Percentiles rank a stretch among this genome's conserved stretches.
Conservation (phyloP, 495 filamentous ascomycete species). For the Zalerion maritima region DNA sequence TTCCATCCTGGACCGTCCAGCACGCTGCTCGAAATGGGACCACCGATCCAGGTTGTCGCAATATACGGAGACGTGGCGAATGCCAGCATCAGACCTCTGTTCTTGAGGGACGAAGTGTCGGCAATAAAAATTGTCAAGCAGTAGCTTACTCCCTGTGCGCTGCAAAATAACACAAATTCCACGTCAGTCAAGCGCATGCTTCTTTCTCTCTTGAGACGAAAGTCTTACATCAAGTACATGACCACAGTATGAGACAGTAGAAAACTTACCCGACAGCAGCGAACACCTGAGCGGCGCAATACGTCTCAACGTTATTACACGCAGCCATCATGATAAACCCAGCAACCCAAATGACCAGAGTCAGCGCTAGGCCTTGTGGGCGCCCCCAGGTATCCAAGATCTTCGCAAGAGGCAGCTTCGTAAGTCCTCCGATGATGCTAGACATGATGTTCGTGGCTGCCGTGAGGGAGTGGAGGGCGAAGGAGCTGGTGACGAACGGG, state of each 20-base stretch:
- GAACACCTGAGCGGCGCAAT: constrained; percentile 23
- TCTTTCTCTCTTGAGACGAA: too few relatives aligned
- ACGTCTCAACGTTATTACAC: constrained; percentile 22
- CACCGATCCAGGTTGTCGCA: constrained; percentile 35
- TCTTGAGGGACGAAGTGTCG: constrained; percentile 42
- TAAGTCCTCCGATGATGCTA: constrained; percentile 38
- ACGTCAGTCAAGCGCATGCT: not conserved
- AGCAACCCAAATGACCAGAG: constrained; percentile 13
- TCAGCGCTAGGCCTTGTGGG: constrained; percentile 18
- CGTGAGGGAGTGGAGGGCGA: constrained; percentile 22
- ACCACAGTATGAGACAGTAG: not conserved
- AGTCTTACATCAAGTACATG: too few relatives aligned
- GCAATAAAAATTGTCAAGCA: constrained; percentile 43
- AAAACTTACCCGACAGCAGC: constrained; percentile 10
- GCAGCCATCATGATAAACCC: constrained; percentile 28
- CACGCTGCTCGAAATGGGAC: constrained; percentile 23
- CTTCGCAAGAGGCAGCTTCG: constrained; percentile 40
- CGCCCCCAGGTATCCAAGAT: constrained; percentile 43
- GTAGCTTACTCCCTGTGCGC: constrained; percentile 32
- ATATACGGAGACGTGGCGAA: constrained; percentile 45
- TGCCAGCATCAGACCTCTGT: constrained; percentile 42
- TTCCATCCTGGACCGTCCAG: constrained; percentile 31
- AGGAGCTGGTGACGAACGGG: constrained; percentile 23
- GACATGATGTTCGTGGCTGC: constrained; percentile 23
- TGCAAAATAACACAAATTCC: constrained; percentile 9